Evolutionary conservation across 495 filamentous ascomycete species (phyloP), one percentile per base, ranked within the genome.

Genomic region (Penicillium chermesinum): DNA sequence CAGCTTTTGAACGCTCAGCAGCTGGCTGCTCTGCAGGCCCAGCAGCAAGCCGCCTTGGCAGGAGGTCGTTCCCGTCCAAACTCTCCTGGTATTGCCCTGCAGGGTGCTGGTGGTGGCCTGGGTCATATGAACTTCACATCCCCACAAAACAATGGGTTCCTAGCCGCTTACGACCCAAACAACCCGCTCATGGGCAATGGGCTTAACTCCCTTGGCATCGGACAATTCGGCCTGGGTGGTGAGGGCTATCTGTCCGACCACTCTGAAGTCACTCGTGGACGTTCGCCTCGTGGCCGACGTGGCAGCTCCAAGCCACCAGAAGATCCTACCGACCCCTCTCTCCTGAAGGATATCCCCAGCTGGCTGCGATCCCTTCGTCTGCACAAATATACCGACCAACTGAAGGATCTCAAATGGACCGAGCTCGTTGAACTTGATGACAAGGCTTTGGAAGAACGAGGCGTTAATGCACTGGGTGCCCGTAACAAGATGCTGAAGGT

Each of bases 401-500:
- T 98, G 57, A 98, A 97, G 70, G 90, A 96, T 63, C 78, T 97
- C 66, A 88, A 91, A 54, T 98, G 93, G 93, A 86, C 80, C n/a
- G 91, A 98, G 13, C 61, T 98, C 57, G 71, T 98, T 53, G 86
- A 90, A 66, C 74, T 98, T 49, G 88, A 95, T 64, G 94, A 98
- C 61, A 91, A 89, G 67, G 90, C 87, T 45, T 74, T 98, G 56
- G 91, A 97, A 67, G 86, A 90, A 9, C 83, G 88, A 44, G 93
- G 93, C 39, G 93, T 98, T 25, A 96, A 96, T 65, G 93, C 93
- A 36, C 77, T 96, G 50, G 93, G 93, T 54, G 93, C 93, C 15
- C 77, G 93, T 48, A 88, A 90, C 68, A 98, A 98, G 78, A 95
- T 98, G 90, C 73, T 98, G 38, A 98, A 98, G 81, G 93, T 88